Evolutionary conservation across 2,329 filamentous ascomycete species (phyloP).

Genomic region (Claviceps humidiphila): DNA sequence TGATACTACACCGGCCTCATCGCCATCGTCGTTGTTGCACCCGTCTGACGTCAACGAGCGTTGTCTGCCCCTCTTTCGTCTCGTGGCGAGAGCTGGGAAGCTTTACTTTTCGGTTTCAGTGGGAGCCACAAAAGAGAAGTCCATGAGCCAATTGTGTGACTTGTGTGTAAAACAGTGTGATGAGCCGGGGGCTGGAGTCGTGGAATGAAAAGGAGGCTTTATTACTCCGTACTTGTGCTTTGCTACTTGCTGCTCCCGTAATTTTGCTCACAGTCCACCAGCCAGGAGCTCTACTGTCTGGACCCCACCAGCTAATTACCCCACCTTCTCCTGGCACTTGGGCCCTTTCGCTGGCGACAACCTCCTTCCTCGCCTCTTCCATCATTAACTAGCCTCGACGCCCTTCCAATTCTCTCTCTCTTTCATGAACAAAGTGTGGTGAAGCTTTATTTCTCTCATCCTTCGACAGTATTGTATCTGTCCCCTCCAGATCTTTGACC

Average conservation of each 20-base stretch:
- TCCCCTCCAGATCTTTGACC: background rate
- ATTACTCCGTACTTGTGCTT: too few species aligned
- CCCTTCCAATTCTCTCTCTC: background rate
- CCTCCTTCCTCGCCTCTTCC: background rate
- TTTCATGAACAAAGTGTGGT: background rate
- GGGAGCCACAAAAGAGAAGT: too few species aligned
- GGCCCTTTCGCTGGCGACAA: conserved; percentile 1
- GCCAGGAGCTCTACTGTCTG: background rate
- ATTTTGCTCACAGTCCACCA: background rate
- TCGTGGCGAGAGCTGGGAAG: too few species aligned
- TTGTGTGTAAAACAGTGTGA: too few species aligned
- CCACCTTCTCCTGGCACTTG: conserved; percentile 3
- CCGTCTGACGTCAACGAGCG: too few species aligned
- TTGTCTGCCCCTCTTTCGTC: too few species aligned
- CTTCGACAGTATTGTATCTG: background rate
- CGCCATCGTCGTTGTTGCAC: too few species aligned
- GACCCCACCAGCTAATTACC: conserved; percentile 2
- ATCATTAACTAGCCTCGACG: background rate
- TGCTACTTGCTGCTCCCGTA: background rate
- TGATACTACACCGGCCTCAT: too few species aligned
- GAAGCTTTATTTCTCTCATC: background rate
- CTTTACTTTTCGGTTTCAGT: too few species aligned
- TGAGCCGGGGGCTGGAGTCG: too few species aligned
- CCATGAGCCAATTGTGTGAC: too few species aligned
- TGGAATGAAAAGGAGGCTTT: too few species aligned